Evolutionary conservation across 1,284 basidiomycete genomes (phyloP), one percentile per base, ranked within the genome.

Genomic region (Sanghuangporus sanghuang): DNA sequence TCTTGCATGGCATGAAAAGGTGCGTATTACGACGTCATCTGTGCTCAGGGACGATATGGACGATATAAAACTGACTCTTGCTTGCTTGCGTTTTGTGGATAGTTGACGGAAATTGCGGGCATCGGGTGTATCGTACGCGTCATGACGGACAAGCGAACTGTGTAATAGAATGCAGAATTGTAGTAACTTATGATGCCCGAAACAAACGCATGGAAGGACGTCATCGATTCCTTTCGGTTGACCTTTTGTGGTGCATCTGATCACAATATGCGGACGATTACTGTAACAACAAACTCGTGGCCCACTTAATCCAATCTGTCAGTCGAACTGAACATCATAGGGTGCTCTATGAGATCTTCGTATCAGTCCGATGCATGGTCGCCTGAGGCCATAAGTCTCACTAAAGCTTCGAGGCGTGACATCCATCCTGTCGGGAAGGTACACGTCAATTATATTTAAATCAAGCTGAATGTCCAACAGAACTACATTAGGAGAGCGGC

Each of bases 81-180:
- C 9, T 9, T 49, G 35, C 32, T 14, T 35, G 32, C 32, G 36
- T 54, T 54, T 56, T 44, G 40, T 55, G 21, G 18, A 50, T 54
- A 98, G 96, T 79, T 99, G 72, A 97, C 95, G 21, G 96, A 98
- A 75, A 85, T 91, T 36, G 95, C 95, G 6, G 96, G 97, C 16
- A 95, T 93, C 1, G 97, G 96, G 7, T 96, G 93, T 76, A 98
- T 99, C 74, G 95, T 98, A 67, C 83, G 96, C 71, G 95, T 96
- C 65, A 98, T 99, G 96, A 95, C 95, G 44, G 96, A 99, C 77
- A 86, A 94, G 68, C 83, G 90, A 58, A 49, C 58, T 52, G 63
- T 64, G 61, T 64, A 38, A 61, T 35, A 36, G 12, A 52, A 27
- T 21, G 23, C 23, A 16, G 48, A 42, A 42, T 42, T 46, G 44